These are phyloP conservation scores for Rosa rugosa DNA, from an alignment of 306 rosid genomes.

Conservation along the genomic window DNA sequence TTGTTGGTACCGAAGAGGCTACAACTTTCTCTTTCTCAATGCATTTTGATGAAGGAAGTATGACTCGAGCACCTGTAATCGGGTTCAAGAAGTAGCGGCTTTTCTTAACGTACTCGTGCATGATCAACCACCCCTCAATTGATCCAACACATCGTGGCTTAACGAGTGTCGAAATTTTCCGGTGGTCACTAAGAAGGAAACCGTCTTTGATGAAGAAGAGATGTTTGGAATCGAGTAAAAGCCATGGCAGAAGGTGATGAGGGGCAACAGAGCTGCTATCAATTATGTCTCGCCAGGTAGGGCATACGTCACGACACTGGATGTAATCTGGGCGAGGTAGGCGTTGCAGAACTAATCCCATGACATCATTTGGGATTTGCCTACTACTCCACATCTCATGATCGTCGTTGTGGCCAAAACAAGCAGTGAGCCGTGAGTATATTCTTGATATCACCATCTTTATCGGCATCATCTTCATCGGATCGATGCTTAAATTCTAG, in stretches of 20 bases:
- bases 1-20: neutral
- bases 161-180: neutral
- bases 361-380: neutral
- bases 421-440: neutral
- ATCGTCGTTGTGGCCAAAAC: neutral
- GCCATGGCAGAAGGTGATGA: neutral
- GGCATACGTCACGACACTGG: neutral
- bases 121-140: conserved; percentile 9
- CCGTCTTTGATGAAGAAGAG: neutral
- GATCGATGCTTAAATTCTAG: neutral
- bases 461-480: neutral
- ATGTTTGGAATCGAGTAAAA: neutral
- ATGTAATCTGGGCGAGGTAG: neutral
- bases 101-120: neutral
- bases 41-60: neutral
- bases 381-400: neutral
- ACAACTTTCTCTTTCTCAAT: neutral
- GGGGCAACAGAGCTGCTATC: neutral
- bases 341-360: neutral
- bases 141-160: neutral
- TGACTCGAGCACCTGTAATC: neutral
- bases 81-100: neutral
- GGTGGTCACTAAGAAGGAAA: neutral
- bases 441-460: neutral
- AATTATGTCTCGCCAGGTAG: neutral